A percentile compares a stretch with the other conserved stretches of the same genome.
Evolutionary conservation across 257 asterid species (phyloP).

Genomic region (Ballota nigra): DNA sequence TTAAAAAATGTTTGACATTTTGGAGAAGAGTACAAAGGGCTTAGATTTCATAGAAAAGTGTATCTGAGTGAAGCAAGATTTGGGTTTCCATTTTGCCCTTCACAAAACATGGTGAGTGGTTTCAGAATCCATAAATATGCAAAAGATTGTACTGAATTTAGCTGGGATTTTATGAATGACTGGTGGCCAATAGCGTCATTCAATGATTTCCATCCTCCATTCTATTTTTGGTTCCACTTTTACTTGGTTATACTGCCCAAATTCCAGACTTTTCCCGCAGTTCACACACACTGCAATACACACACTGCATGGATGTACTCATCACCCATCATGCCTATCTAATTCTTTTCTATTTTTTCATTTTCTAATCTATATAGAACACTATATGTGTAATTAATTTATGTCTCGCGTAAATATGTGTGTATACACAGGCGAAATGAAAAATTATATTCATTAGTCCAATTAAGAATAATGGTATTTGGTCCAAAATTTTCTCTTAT

Average conservation of each 20-base stretch:
- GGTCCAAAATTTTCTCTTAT: not conserved
- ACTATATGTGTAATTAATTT: too few relatives aligned
- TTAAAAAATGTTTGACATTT: not conserved
- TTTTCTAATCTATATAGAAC: not conserved
- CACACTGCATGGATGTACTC: not conserved
- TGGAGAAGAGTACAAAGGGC: constrained; percentile 18
- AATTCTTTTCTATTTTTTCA: not conserved
- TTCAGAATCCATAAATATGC: constrained; percentile 47
- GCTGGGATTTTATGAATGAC: constrained; percentile 57
- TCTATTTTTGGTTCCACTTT: constrained; percentile 32
- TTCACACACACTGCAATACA: constrained; percentile 1
- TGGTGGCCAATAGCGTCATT: constrained; percentile 40
- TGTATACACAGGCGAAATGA: not conserved
- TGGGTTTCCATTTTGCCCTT: constrained; percentile 38
- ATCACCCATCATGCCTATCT: not conserved
- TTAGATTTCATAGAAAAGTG: constrained; percentile 39
- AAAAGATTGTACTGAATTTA: constrained; percentile 62
- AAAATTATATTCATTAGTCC: not conserved
- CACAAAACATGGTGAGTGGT: constrained; percentile 13
- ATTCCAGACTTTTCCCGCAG: constrained; percentile 37
- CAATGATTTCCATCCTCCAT: constrained; percentile 4
- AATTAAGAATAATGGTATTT: too few relatives aligned
- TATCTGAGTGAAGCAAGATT: constrained; percentile 43
- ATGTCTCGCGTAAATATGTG: not conserved
- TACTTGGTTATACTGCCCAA: constrained; percentile 40